Evolutionary conservation across 257 asterid genomes (phyloP), one percentile per base, ranked within the genome.

Genomic region (Cinchona pubescens): DNA sequence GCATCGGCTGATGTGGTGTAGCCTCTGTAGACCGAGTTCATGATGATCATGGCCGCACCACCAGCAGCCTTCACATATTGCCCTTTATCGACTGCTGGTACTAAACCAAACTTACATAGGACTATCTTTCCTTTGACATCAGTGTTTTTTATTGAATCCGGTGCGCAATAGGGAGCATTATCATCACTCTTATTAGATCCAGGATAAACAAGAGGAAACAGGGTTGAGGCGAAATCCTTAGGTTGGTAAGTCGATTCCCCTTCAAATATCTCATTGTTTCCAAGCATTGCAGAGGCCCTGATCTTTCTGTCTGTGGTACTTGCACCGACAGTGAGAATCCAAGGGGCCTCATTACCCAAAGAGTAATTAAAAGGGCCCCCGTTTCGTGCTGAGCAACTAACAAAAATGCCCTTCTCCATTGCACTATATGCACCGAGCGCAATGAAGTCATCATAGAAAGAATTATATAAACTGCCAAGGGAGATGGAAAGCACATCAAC

Each of bases 311-410:
- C 79, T 2, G 14, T 53, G 46, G 75, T 67, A 34, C 74, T 55
- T 18, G 79, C 79, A 9, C 79, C 79, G 2, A 76, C 79, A 29
- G 69, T 76, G 37, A 76, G 75, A 40, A 67, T 21, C 79, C 79
- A 76, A 2, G 79, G 79, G 19, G 79, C 79, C 25, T 67, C 75
- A 13, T 76, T 76, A 4, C 1, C 4, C 37, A 53, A 25, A 9
- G 48, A 53, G 23, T 25, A 2, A 7, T 3, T 5, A 7, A 0
- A 13, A 5, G 79, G 79, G 21, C 74, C 79, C 10, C 1, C 6
- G 15, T 76, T 67, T 40, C 79, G 69, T 3, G 79, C 79, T 2
- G 79, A 76, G 46, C 69, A 68, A 13, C 69, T 67, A 13, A 76
- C 69, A 18, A 76, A 42, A 56, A 76, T 76, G 19, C 79, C 79